Evolutionary conservation across 768 basidiomycete species (phyloP).

Genomic region (Mycena belliarum): DNA sequence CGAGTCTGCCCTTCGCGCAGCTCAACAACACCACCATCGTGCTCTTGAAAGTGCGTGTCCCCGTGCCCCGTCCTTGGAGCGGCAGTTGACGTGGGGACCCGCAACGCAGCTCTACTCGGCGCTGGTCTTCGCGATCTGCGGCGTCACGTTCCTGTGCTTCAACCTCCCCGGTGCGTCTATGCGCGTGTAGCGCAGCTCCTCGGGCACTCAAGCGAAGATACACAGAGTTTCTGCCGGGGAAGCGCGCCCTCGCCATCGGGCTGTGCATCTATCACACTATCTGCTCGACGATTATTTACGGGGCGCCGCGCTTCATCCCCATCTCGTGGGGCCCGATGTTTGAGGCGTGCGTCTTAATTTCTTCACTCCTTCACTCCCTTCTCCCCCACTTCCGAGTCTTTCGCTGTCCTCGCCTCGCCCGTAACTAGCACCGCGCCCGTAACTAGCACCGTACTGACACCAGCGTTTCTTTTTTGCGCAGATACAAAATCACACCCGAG

Average conservation of each 20-base stretch:
- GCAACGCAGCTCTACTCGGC: constrained; percentile 66
- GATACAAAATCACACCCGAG: constrained; percentile 71
- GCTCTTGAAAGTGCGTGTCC: constrained; percentile 62
- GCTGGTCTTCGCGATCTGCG: constrained; percentile 59
- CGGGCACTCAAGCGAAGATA: neutral
- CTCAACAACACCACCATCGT: constrained; percentile 82
- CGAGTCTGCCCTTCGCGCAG: constrained; percentile 70
- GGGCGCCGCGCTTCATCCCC: constrained; percentile 80
- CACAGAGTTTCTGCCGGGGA: constrained; percentile 80
- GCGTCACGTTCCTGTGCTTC: constrained; percentile 63
- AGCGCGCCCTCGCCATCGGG: constrained; percentile 77
- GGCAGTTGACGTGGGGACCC: neutral
- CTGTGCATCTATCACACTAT: constrained; percentile 77
- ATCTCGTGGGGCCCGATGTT: constrained; percentile 59
- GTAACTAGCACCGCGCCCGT: too few species aligned
- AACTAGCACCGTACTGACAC: too few species aligned
- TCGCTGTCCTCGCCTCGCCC: too few species aligned
- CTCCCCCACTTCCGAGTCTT: too few species aligned
- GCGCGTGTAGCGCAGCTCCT: neutral
- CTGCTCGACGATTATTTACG: constrained; percentile 71
- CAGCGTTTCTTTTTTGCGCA: too few species aligned
- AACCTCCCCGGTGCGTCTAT: constrained; percentile 63
- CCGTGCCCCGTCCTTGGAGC: neutral
- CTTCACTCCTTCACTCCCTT: too few species aligned
- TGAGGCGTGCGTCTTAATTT: constrained; percentile 55